Evolutionary conservation across 2,329 filamentous ascomycete genomes (phyloP), one percentile per base, ranked within the genome.

Genomic region (Tolypocladium sp.): DNA sequence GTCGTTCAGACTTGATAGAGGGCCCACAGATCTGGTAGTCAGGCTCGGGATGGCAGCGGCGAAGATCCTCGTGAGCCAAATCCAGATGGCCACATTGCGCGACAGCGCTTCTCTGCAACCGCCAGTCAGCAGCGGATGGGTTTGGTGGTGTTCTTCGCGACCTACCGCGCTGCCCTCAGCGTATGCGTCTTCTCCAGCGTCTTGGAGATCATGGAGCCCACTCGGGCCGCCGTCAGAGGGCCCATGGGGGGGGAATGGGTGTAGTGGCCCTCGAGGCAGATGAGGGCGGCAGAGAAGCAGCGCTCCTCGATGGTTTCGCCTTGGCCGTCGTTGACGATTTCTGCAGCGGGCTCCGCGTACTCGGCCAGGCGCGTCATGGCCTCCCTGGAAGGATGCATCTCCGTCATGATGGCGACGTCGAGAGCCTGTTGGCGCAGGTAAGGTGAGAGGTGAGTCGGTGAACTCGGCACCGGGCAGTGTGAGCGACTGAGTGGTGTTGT

Each of bases 181-280:
- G 79, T 83, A 63, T 86, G 82, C 4, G 84, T 87, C 73, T 85
- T 85, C 64, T 87, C 84, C 44, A 88, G 70, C 1, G 84, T 86
- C 67, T 79, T 82, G 4, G 80, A 76, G 54, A 88, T 76, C 74
- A 87, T 83, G 58, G 77, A 78, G 62, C 76, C 79, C 55, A 85
- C 79, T 63, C 79, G 81, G 42, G 76, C 73, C 61, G 80, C 78
- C 13, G 83, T 83, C 64, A 77, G 77, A 22, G 79, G 77, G 2
- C 84, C 84, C 74, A 87, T 83, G 38, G 79, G 76, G 52, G 82
- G 82, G 30, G 78, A 76, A 62, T 80, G 76, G 61, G 79, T 81
- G 67, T 83, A 85, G 71, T 86, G 82, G 52, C 81, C 81, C 69
- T 87, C 84, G 58, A 87, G 77, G 65, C 81, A 82, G 66, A 85